Evolutionary conservation across 148 eudicot genomes (phyloP).

Genomic region (Chenopodium formosanum): DNA sequence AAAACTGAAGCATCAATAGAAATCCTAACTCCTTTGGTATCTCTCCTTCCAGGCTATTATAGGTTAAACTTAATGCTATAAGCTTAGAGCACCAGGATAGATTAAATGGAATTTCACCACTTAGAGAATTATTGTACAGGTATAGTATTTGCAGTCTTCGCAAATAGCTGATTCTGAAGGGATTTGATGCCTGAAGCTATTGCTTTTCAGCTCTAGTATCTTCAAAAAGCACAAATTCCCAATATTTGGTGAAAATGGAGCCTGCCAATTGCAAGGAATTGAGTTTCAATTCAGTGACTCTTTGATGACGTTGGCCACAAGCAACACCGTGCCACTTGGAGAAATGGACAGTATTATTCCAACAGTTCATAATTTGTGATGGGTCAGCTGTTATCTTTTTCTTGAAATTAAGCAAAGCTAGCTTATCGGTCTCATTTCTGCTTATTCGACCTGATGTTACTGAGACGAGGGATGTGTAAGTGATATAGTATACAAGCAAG

Average conservation of each 20-base stretch:
- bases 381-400: conserved; percentile 21
- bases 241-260: conserved; percentile 28
- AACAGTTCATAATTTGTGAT: conserved; percentile 15
- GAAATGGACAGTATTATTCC: conserved; percentile 31
- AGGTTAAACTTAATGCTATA: not conserved
- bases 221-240: conserved; percentile 39
- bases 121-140: conserved; percentile 22
- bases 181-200: conserved; percentile 20
- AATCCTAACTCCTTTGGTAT: conserved; percentile 32
- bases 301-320: conserved; percentile 13
- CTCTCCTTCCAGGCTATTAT: conserved; percentile 27
- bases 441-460: not conserved
- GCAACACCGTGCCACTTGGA: conserved; percentile 39
- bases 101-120: conserved; percentile 30
- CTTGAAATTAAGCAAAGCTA: conserved; percentile 33
- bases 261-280: conserved; percentile 16
- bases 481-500: not conserved
- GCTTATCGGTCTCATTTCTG: conserved; percentile 16
- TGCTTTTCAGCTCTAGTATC: conserved; percentile 19
- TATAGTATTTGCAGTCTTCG: conserved; percentile 19
- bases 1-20: conserved; percentile 9
- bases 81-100: conserved; percentile 26
- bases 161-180: conserved; percentile 23
- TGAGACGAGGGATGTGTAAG: not conserved
- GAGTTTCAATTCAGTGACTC: conserved; percentile 26